Base-by-base conservation (phyloP, 345 rosid species). In the Combretum micranthum region DNA sequence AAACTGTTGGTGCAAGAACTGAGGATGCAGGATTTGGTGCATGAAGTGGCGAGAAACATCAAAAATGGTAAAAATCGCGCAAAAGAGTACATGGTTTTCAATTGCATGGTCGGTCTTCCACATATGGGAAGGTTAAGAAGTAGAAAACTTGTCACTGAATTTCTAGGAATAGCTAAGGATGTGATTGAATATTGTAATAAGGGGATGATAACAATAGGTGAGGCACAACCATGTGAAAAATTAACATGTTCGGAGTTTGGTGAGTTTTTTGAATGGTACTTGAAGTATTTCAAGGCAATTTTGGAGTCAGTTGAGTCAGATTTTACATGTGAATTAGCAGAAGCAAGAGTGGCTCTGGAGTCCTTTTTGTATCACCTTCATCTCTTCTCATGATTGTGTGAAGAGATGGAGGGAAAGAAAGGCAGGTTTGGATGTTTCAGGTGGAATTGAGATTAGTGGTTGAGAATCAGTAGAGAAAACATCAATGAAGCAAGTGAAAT, bases 291-390 rank as follows among this genome's bases (percentile, higher is more conserved):
- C 68, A 63, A 64, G 59, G 74, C 70, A 1, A 15, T 75, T 37
- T 51, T 68, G 17, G 80, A 77, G 14, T 80, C 81, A 11, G 73
- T 80, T 46, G 71, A 75, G 63, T 32, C 59, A 25, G 64, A 49
- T 44, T 69, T 80, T 21, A 61, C 76, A 1, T 17, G 20, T 18
- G 56, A 69, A 44, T 60, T 77, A 1, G 20, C 57, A 8, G 69
- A 77, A 42, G 83, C 83, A 48, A 69, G 80, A 54, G 54, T 75
- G 50, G 76, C 79, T 7, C 62, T 80, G 72, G 82, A 83, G 57
- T 45, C 46, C 72, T 83, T 0, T 83, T 83, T 20, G 69, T 71
- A 15, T 61, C 68, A 2, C 83, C 7, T 64, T 12, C 50, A 15
- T 80, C 18, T 73, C 75, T 12, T 57, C 70, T n/a, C 57, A 44